Evolutionary conservation across 805 yeast genomes (phyloP).

Genomic region (Metschnikowia baotianmanensis): DNA sequence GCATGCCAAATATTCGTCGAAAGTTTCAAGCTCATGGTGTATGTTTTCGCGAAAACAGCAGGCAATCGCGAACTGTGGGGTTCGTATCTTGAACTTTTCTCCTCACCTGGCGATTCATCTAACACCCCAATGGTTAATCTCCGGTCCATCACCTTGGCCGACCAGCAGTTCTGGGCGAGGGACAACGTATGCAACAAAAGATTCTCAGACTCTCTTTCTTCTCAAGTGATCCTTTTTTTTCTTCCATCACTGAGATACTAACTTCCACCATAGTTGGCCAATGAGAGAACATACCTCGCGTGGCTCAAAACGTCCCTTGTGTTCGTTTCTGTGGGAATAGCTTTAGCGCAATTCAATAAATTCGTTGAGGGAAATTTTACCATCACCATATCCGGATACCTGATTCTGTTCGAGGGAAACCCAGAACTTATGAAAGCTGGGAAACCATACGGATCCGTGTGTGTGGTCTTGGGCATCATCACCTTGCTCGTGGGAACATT

Average conservation of each 20-base stretch:
- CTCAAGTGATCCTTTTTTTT: not conserved
- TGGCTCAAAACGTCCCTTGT: constrained; percentile 21
- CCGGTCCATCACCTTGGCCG: constrained; percentile 10
- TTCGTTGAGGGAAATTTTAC: constrained; percentile 7
- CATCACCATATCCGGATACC: constrained; percentile 3
- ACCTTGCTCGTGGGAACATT: constrained; percentile 11
- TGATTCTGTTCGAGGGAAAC: constrained; percentile 2
- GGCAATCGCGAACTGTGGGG: too few species aligned
- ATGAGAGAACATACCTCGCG: constrained; percentile 20
- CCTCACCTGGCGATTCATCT: not conserved
- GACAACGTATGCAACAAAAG: constrained; percentile 14
- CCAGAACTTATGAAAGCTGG: constrained; percentile 2
- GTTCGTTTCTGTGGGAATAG: constrained; percentile 16
- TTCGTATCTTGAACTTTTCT: too few species aligned
- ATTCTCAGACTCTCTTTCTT: not conserved
- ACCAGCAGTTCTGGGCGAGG: constrained; percentile 11
- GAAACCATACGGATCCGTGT: constrained; percentile 9
- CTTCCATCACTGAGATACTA: not conserved
- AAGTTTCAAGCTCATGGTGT: too few species aligned
- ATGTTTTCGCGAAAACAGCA: too few species aligned
- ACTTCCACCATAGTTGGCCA: constrained; percentile 16
- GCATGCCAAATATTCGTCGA: too few species aligned
- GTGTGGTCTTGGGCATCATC: constrained; percentile 13
- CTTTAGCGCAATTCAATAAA: constrained; percentile 14
- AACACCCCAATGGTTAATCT: constrained; percentile 5